These are phyloP conservation scores for Senna siamea DNA, from an alignment of 306 rosid genomes.

Conservation along the genomic window DNA sequence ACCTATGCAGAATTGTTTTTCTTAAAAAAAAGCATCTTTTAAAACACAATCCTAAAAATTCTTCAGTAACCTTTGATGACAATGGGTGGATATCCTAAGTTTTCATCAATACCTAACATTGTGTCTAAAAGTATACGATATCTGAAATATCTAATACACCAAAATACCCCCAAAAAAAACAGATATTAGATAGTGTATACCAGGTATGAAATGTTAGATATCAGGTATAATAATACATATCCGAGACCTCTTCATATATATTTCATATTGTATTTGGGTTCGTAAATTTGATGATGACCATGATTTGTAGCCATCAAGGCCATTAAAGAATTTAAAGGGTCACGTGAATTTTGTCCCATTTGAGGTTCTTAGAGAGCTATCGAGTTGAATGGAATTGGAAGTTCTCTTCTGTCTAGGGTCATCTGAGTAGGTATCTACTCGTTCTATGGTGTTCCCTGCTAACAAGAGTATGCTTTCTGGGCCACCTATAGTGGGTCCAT, in stretches of 20 bases:
- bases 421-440: slow-evolving; percentile 30
- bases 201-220: too few relatives aligned
- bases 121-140: too few relatives aligned
- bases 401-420: slow-evolving; percentile 34
- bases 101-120: too few relatives aligned
- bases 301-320: slow-evolving; percentile 33
- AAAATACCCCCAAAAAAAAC: too few relatives aligned
- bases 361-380: slow-evolving; percentile 29
- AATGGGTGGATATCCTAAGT: too few relatives aligned
- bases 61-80: too few relatives aligned
- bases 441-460: slow-evolving; percentile 43
- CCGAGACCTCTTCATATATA: too few relatives aligned
- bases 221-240: too few relatives aligned
- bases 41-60: slow-evolving; percentile 25
- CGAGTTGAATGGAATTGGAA: slow-evolving; percentile 40
- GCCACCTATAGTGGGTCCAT: slow-evolving; percentile 29
- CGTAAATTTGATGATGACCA: slow-evolving; percentile 35
- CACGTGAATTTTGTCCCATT: slow-evolving; percentile 47
- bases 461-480: slow-evolving; percentile 42
- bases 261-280: slow-evolving; percentile 11
- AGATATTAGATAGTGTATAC: too few relatives aligned
- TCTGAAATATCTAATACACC: too few relatives aligned
- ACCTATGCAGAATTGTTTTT: slow-evolving; percentile 11
- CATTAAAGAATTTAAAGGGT: slow-evolving; percentile 28
- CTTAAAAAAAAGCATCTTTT: background rate